Base-by-base conservation (phyloP, 805 yeast genomes). In the Metschnikowia aberdeeniae region DNA sequence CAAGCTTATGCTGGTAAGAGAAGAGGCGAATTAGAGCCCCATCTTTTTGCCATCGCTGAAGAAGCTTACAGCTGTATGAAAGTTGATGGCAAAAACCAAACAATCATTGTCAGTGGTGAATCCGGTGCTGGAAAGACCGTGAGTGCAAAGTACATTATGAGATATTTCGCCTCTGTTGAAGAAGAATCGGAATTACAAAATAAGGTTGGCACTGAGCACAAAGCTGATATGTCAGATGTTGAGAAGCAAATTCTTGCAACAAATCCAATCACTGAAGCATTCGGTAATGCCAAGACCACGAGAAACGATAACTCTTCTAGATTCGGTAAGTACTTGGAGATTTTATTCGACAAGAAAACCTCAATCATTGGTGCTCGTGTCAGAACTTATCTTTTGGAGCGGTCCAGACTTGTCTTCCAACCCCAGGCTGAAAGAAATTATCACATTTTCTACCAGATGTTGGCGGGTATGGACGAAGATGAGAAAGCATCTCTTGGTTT, bases 91-190 rank as follows among this genome's bases (percentile, higher is more conserved):
- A 76, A 80, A 56, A 90, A 92, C 69, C 99, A 92, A 69, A 92
- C 99, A 1, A 90, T 92, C 51, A 97, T 92, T 13, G 98, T 92
- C 13, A 82, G 90, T 56, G 99, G 99, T 68, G 99, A 92, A 68
- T 87, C 96, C 6, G 99, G 99, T 67, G 98, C 99, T 26, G 99
- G 99, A 66, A 93, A 92, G 60, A 93, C 98, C 4, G 98, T 92
- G 34, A 83, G 93, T 51, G 99, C 99, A 33, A 92, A 92, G 64
- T 92, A 87, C 66, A 92, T 92, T 53, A 92, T 92, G 98, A 81
- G 98, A 65, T 92, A 90, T 67, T 90, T 92, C 64, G 98, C 98
- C 3, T 83, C 96, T 13, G 97, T 92, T 12, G 97, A 92, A 49
- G 73, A 68, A 46, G 72, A 65, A 5, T 55, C 59, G 6, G 68